phyloP scores from a whole-genome alignment of 768 basidiomycete species.

The Boletus pseudopeckii region DNA sequence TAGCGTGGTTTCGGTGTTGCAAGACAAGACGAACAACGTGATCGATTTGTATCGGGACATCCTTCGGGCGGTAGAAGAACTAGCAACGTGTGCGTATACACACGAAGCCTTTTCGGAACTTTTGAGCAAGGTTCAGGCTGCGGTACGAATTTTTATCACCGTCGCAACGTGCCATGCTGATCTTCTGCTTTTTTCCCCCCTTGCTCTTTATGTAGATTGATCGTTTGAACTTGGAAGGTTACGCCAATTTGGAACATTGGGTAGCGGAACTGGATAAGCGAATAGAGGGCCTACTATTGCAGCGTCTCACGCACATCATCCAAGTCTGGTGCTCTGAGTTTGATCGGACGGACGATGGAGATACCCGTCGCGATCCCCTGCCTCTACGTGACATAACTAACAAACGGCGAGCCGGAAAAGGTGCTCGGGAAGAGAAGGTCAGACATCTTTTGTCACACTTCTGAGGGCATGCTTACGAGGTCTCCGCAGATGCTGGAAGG shows the following conservation, averaged over 20 bases:
- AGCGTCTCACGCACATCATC: slow-evolving; percentile 72
- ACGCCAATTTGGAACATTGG: slow-evolving; percentile 91
- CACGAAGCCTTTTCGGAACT: slow-evolving; percentile 78
- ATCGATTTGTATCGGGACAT: slow-evolving; percentile 91
- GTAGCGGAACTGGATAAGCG: slow-evolving; percentile 78
- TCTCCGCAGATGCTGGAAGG: slow-evolving; percentile 60
- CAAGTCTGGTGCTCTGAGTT: slow-evolving; percentile 90
- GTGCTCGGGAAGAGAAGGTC: slow-evolving; percentile 78
- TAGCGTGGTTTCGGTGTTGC: slow-evolving; percentile 85
- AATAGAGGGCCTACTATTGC: slow-evolving; percentile 77
- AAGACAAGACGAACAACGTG: slow-evolving; percentile 94
- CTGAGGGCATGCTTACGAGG: background rate
- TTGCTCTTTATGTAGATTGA: slow-evolving; percentile 64
- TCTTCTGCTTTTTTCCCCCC: background rate
- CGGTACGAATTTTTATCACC: slow-evolving; percentile 45
- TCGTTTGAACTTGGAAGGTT: slow-evolving; percentile 92
- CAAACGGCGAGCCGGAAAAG: slow-evolving; percentile 69
- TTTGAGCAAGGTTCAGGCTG: slow-evolving; percentile 76
- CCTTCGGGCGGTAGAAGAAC: slow-evolving; percentile 77
- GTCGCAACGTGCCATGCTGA: background rate
- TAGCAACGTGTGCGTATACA: slow-evolving; percentile 83
- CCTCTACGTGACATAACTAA: slow-evolving; percentile 52
- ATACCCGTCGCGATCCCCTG: slow-evolving; percentile 51
- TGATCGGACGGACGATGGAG: slow-evolving; percentile 67
- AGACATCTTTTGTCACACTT: slow-evolving; percentile 3